These are phyloP conservation scores for Boletus coffeatus DNA, from an alignment of 1,284 basidiomycete species.

Conservation along the genomic window DNA sequence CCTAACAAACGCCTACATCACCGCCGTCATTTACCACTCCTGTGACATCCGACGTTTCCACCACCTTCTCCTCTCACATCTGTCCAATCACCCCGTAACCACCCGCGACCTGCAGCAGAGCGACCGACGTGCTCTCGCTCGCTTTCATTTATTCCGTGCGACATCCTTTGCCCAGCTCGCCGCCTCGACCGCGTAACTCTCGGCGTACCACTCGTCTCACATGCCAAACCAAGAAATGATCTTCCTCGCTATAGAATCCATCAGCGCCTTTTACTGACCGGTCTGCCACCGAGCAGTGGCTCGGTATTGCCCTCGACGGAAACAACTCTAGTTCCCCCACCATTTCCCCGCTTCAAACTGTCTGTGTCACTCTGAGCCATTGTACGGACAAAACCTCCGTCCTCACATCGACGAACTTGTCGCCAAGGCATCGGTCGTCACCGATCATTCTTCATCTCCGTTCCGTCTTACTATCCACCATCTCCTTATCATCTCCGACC, in stretches of 20 bases:
- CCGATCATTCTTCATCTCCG: constrained; percentile 18
- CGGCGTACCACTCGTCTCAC: constrained; percentile 44
- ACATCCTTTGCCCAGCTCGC: constrained; percentile 63
- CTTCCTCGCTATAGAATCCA: constrained; percentile 64
- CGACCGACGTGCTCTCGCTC: constrained; percentile 41
- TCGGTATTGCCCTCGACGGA: constrained; percentile 19
- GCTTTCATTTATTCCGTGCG: constrained; percentile 63
- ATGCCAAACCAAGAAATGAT: constrained; percentile 52
- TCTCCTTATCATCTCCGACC: constrained; percentile 34
- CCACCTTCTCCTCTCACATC: constrained; percentile 41
- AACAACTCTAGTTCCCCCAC: constrained; percentile 9
- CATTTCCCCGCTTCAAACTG: constrained; percentile 32
- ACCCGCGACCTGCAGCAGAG: constrained; percentile 25
- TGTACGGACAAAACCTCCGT: constrained; percentile 50
- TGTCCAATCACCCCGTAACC: constrained; percentile 24
- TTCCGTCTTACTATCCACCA: constrained; percentile 37
- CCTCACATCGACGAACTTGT: constrained; percentile 24
- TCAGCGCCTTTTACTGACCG: constrained; percentile 77
- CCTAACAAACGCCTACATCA: constrained; percentile 39
- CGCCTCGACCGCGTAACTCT: constrained; percentile 54
- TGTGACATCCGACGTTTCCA: constrained; percentile 55
- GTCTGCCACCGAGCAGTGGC: constrained; percentile 53
- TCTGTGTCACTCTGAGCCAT: constrained; percentile 31
- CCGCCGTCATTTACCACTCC: constrained; percentile 55
- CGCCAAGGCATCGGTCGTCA: constrained; percentile 10